Conservation (phyloP, 352 stramenopile genomes). For the Globisporangium abappressorium region DNA sequence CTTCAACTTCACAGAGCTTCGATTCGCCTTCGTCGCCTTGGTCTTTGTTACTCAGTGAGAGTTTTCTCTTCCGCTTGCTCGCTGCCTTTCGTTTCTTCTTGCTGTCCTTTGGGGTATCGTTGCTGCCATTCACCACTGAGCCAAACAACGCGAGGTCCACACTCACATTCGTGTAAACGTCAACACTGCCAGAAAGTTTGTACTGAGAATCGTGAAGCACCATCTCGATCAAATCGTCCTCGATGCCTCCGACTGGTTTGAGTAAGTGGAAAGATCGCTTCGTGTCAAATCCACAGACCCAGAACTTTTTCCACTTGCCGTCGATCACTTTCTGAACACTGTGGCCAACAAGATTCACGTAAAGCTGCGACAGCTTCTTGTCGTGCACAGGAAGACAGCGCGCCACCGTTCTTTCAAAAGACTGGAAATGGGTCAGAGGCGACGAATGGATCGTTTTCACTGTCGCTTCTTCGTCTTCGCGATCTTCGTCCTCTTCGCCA, state of each 20-base stretch:
- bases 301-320: conserved; percentile 78
- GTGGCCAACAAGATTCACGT: conserved; percentile 68
- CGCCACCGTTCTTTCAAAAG: conserved; percentile 79
- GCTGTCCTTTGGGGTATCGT: conserved; percentile 14
- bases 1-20: conserved; percentile 42
- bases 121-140: conserved; percentile 13
- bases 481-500: background rate
- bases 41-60: conserved; percentile 25
- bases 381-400: conserved; percentile 58
- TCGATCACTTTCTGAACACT: conserved; percentile 73
- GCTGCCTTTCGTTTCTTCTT: conserved; percentile 63
- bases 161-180: conserved; percentile 44
- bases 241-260: conserved; percentile 37
- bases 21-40: conserved; percentile 11
- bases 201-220: conserved; percentile 80
- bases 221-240: conserved; percentile 53
- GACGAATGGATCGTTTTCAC: conserved; percentile 63
- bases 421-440: conserved; percentile 80
- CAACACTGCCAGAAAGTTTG: conserved; percentile 45
- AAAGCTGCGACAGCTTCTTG: conserved; percentile 46
- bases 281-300: conserved; percentile 66
- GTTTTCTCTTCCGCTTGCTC: conserved; percentile 57
- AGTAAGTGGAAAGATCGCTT: conserved; percentile 55
- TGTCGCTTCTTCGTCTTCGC: conserved; percentile 11
- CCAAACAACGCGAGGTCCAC: conserved; percentile 58